Percentiles rank a stretch among this genome's conserved stretches.
These are phyloP conservation scores for Fusarium acutatum DNA, from an alignment of 2,329 filamentous ascomycete species.

Conservation along the genomic window DNA sequence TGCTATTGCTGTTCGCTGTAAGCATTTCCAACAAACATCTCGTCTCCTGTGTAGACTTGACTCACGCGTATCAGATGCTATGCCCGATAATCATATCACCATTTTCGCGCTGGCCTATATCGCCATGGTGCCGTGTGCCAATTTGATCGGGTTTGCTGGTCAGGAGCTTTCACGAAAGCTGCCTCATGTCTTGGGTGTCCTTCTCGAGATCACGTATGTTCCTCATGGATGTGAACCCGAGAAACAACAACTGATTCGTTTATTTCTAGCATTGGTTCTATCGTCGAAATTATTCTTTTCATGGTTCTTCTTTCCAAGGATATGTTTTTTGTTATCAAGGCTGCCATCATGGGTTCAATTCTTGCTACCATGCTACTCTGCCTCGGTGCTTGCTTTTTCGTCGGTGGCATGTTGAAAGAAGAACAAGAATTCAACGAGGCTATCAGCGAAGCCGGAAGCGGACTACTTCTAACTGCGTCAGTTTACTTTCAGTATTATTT, in stretches of 20 bases:
- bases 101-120: slow-evolving; percentile 60
- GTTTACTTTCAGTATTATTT: slow-evolving; percentile 47
- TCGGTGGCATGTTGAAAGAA: slow-evolving; percentile 73
- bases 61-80: slow-evolving; percentile 41
- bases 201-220: slow-evolving; percentile 65
- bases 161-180: slow-evolving; percentile 82
- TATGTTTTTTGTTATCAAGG: slow-evolving; percentile 77
- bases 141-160: slow-evolving; percentile 58
- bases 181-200: slow-evolving; percentile 74
- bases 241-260: not conserved
- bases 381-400: slow-evolving; percentile 81
- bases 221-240: not conserved
- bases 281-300: slow-evolving; percentile 86
- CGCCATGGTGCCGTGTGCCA: slow-evolving; percentile 61
- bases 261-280: slow-evolving; percentile 64
- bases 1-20: slow-evolving; percentile 55
- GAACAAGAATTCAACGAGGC: slow-evolving; percentile 78
- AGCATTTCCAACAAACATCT: not conserved
- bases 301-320: slow-evolving; percentile 71
- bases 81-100: slow-evolving; percentile 50
- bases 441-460: slow-evolving; percentile 81
- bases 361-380: slow-evolving; percentile 84
- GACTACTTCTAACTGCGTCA: slow-evolving; percentile 79
- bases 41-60: slow-evolving; percentile 1
- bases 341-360: slow-evolving; percentile 84